These are phyloP conservation scores for Amauroascus niger DNA, from an alignment of 2,329 filamentous ascomycete species.

Conservation along the genomic window DNA sequence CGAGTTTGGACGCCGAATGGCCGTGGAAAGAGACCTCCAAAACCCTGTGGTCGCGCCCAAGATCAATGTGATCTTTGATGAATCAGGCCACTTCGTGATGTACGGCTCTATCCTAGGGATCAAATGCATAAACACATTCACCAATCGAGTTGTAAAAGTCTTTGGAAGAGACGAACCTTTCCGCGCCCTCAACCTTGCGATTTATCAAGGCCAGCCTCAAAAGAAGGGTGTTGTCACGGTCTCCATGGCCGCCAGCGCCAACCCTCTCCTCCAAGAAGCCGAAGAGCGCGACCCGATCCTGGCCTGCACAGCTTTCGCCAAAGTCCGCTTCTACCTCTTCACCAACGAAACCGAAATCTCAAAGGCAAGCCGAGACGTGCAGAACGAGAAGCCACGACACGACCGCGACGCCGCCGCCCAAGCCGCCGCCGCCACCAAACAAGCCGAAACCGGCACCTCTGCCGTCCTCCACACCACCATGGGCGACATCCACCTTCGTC, in stretches of 20 bases:
- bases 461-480: slow-evolving; percentile 86
- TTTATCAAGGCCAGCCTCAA: slow-evolving; percentile 93
- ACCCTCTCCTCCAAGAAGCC: slow-evolving; percentile 85
- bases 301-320: slow-evolving; percentile 70
- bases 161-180: slow-evolving; percentile 87
- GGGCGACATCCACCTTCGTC: slow-evolving; percentile 84
- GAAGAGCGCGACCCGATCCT: slow-evolving; percentile 86
- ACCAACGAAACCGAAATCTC: slow-evolving; percentile 78
- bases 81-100: slow-evolving; percentile 87
- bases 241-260: slow-evolving; percentile 91
- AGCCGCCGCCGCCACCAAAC: slow-evolving; percentile 46
- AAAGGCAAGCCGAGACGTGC: slow-evolving; percentile 77
- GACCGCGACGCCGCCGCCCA: slow-evolving; percentile 43
- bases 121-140: slow-evolving; percentile 93
- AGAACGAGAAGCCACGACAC: slow-evolving; percentile 82
- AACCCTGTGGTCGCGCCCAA: slow-evolving; percentile 56
- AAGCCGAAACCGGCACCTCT: slow-evolving; percentile 62
- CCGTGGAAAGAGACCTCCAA: slow-evolving; percentile 78
- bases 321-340: slow-evolving; percentile 95
- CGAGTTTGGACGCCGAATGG: slow-evolving; percentile 82
- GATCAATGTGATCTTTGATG: slow-evolving; percentile 85
- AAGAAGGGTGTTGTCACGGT: slow-evolving; percentile 90
- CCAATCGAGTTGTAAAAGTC: slow-evolving; percentile 81
- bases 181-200: slow-evolving; percentile 66
- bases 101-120: slow-evolving; percentile 87